Evolutionary conservation across 176 grass and related monocot genomes (phyloP), one percentile per base, ranked within the genome.

Genomic region (Avena eriantha): DNA sequence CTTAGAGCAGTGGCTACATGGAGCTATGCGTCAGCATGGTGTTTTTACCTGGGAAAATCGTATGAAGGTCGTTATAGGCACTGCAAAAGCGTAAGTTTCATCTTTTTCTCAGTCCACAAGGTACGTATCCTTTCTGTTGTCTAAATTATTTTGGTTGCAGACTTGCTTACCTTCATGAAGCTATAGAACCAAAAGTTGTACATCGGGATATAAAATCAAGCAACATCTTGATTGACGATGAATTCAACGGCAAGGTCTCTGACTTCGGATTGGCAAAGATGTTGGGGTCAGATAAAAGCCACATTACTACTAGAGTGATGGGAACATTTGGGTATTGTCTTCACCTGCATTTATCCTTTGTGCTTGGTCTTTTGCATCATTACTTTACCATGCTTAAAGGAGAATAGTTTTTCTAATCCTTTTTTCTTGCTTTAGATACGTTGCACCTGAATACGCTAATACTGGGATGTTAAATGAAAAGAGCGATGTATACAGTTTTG

Each of bases 181-280:
- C 94, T 54, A 99, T 99, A 85, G 97, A 99, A 76, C 97, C 97
- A 48, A 99, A 99, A 92, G 92, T 97, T 86, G 92, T 99, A 73
- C 97, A 99, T 65, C 92, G 97, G 26, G 97, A 99, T 94, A 97
- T 99, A 82, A 99, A 99, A 85, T 97, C 97, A 47, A 99, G 97
- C 81, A 99, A 99, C 47, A 99, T 99, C 78, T 92, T 99, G 90
- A 99, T 99, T 75, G 94, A 99, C 68, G 86, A 93, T 88, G 97
- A 97, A 77, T 99, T 94, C 68, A 99, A 93, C 74, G 94, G 97
- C 43, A 99, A 97, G 69, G 80, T 99, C 69, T 99, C 97, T 79
- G 97, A 99, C 83, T 94, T 99, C 8, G 97, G 97, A 83, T 92
- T 97, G 89, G 94, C 94, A 48, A 99, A 99, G 83, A 86, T 99